Evolutionary conservation across 495 filamentous ascomycete species (phyloP).

Genomic region (Penicillium arizonense): DNA sequence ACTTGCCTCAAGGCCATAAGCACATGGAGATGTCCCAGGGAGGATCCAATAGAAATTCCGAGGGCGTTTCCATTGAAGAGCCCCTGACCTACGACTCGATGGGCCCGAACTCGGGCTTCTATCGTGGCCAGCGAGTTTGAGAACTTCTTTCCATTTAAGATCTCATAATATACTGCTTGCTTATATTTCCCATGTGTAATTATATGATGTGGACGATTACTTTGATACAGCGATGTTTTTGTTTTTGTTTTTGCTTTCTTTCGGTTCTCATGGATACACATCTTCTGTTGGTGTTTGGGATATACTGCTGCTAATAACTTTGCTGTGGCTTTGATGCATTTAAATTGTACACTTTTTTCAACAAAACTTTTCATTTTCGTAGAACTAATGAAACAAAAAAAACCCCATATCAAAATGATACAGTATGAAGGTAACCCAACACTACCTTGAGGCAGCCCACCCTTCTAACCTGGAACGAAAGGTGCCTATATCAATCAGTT

Average conservation of each 20-base stretch:
- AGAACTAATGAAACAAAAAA: no score
- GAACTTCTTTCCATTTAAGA: not conserved
- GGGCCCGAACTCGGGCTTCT: constrained; percentile 29
- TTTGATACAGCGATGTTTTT: constrained; percentile 1
- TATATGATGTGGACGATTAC: constrained; percentile 3
- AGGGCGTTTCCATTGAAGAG: constrained; percentile 29
- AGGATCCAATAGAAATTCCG: constrained; percentile 9
- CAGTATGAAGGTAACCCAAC: no score
- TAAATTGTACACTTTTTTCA: not conserved
- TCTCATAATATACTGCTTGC: not conserved
- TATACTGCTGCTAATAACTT: not conserved
- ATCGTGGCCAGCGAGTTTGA: constrained; percentile 30
- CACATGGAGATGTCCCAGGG: constrained; percentile 17
- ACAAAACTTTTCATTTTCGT: not conserved
- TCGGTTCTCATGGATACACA: not conserved
- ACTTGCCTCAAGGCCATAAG: constrained; percentile 47
- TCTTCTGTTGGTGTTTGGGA: not conserved
- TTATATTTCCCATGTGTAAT: not conserved
- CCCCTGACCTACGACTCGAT: constrained; percentile 39
- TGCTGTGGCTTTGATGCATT: not conserved
- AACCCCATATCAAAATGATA: no score
- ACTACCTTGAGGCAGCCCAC: no score
- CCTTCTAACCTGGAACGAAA: no score
- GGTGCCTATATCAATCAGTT: no score
- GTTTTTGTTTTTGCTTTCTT: not conserved